Percentiles rank a stretch among this genome's conserved stretches.
Evolutionary conservation across 345 rosid species (phyloP).

Genomic region (Luvunga scandens): DNA sequence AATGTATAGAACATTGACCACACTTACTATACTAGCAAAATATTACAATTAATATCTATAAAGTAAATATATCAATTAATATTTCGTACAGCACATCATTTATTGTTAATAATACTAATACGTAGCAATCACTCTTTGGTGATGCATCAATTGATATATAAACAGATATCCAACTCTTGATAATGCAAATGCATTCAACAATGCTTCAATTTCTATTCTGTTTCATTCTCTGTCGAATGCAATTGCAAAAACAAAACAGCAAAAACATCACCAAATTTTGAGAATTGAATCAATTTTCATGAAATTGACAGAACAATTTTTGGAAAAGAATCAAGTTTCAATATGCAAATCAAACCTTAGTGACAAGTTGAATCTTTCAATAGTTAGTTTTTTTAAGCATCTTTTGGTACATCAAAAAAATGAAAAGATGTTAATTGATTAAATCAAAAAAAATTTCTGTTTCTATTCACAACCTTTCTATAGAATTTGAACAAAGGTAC

Average conservation of each 20-base stretch:
- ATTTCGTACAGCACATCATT: too few species aligned
- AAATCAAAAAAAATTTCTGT: constrained; percentile 5
- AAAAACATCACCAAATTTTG: not conserved
- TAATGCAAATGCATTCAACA: too few species aligned
- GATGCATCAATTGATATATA: not conserved
- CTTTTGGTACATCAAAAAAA: constrained; percentile 4
- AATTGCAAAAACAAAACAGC: not conserved
- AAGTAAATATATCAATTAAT: too few species aligned
- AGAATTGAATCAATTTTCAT: not conserved
- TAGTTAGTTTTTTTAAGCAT: not conserved
- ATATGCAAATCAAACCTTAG: not conserved
- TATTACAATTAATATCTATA: too few species aligned
- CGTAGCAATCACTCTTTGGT: not conserved
- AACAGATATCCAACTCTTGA: too few species aligned
- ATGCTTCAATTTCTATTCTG: not conserved
- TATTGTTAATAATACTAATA: not conserved
- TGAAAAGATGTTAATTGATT: constrained; percentile 2
- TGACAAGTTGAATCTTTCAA: not conserved
- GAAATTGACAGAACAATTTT: too few species aligned
- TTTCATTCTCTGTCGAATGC: not conserved
- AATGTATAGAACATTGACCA: too few species aligned
- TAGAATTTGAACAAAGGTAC: not conserved
- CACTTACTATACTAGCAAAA: too few species aligned
- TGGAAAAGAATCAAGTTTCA: not conserved
- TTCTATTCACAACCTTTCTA: constrained; percentile 31